phyloP scores from a whole-genome alignment of 2,329 filamentous ascomycete genomes.

The Colletotrichum musicola region DNA sequence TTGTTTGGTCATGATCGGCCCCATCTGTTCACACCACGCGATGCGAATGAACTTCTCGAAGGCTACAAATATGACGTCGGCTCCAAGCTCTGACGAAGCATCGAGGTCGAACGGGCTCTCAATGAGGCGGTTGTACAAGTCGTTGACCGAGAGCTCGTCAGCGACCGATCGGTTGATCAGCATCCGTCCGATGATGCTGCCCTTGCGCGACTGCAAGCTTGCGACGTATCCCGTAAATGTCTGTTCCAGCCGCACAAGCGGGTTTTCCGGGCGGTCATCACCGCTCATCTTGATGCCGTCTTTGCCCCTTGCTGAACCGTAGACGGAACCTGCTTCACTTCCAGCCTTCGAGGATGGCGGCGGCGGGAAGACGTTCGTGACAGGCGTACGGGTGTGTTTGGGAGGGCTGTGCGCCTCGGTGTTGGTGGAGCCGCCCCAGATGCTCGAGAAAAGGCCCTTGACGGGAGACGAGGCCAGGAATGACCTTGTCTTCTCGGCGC shows the following conservation, averaged over 20 bases:
- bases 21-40: conserved; percentile 91
- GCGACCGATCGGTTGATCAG: conserved; percentile 77
- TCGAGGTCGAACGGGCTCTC: conserved; percentile 86
- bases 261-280: conserved; percentile 73
- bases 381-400: conserved; percentile 57
- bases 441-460: conserved; percentile 83
- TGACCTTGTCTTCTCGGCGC: conserved; percentile 74
- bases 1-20: conserved; percentile 80
- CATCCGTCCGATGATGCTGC: conserved; percentile 84
- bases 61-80: conserved; percentile 89
- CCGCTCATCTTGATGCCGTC: conserved; percentile 55
- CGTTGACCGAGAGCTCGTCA: conserved; percentile 86
- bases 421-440: conserved; percentile 74
- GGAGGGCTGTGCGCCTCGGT: conserved; percentile 51
- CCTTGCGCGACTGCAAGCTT: conserved; percentile 85
- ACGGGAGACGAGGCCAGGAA: conserved; percentile 88
- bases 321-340: conserved; percentile 64
- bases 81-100: conserved; percentile 77
- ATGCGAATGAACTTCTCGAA: conserved; percentile 94
- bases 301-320: conserved; percentile 66
- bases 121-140: conserved; percentile 88
- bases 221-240: conserved; percentile 87
- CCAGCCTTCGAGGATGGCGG: conserved; percentile 54
- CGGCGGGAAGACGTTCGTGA: conserved; percentile 53
- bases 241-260: conserved; percentile 81